Conservation (phyloP, 2,329 filamentous ascomycete species). For the Colletotrichum tofieldiae region DNA sequence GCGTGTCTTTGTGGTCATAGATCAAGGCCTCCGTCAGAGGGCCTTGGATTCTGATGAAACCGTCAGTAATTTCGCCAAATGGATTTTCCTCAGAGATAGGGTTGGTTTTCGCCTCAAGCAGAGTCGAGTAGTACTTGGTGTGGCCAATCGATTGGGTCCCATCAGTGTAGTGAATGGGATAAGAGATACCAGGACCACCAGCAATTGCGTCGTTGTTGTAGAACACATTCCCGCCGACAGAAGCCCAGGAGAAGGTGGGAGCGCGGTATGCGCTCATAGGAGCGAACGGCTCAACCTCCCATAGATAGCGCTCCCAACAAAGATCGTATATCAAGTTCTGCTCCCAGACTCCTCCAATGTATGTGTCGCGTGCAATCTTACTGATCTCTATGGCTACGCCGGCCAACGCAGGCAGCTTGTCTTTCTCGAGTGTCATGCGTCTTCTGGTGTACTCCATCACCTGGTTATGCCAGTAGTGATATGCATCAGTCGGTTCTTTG, state of each 20-base stretch:
- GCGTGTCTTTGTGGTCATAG: no score
- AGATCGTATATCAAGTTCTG: not conserved
- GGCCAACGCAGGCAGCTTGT: not conserved
- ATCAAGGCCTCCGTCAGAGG: no score
- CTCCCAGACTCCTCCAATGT: not conserved
- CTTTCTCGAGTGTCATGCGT: not conserved
- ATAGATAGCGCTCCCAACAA: not conserved
- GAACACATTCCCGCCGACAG: not conserved
- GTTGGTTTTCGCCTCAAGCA: not conserved
- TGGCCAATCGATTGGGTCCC: not conserved
- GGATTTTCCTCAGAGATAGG: no score
- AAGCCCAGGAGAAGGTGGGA: conserved; percentile 1
- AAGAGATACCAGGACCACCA: not conserved
- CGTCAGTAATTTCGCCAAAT: no score
- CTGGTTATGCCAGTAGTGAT: not conserved
- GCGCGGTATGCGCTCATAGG: not conserved
- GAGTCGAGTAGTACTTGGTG: not conserved
- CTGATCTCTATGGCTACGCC: not conserved
- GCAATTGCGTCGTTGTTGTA: conserved; percentile 2
- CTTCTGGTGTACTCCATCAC: not conserved
- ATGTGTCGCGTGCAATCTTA: not conserved
- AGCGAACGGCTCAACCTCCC: not conserved
- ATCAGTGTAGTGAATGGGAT: not conserved
- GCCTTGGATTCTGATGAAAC: no score
- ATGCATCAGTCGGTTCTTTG: no score